A percentile compares a stretch with the other conserved stretches of the same genome.
Evolutionary conservation across 2,329 filamentous ascomycete species (phyloP).

Genomic region (Daldinia eschscholtzii): DNA sequence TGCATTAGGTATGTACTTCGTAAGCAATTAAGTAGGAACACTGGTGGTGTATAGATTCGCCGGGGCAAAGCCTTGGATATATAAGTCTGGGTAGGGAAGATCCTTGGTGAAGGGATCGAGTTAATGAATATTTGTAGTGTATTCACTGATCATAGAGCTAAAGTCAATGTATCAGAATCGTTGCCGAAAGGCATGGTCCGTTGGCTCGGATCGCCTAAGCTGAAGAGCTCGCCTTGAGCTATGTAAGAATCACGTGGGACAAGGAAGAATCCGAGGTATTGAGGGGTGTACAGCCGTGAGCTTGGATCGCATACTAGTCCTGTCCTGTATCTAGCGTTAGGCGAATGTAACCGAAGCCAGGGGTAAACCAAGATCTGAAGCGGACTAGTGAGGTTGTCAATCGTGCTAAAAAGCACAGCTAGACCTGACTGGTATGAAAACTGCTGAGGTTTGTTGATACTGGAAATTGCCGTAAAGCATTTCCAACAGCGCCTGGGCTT

Average conservation of each 20-base stretch:
- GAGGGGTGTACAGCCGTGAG: conserved; percentile 19
- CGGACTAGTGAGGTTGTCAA: conserved; percentile 12
- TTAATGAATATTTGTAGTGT: not conserved
- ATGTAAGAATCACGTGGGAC: conserved; percentile 27
- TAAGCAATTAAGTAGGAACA: not conserved
- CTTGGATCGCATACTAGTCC: conserved; percentile 38
- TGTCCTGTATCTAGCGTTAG: conserved; percentile 21
- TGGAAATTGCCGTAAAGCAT: not conserved
- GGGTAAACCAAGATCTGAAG: conserved; percentile 41
- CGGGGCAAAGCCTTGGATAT: not conserved
- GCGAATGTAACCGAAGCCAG: conserved; percentile 40
- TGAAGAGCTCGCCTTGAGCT: conserved; percentile 18
- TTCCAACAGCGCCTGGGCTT: not conserved
- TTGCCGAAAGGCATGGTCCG: not conserved
- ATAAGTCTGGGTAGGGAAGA: not conserved
- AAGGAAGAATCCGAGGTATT: conserved; percentile 15
- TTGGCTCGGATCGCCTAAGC: conserved; percentile 28
- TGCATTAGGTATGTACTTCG: not conserved
- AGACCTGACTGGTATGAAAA: conserved; percentile 14
- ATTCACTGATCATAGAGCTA: not conserved
- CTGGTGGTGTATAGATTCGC: not conserved
- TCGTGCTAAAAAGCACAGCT: conserved; percentile 2
- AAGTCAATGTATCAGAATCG: not conserved
- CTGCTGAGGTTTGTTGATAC: not conserved
- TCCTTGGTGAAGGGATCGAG: conserved; percentile 1